phyloP scores from a whole-genome alignment of 1,284 basidiomycete genomes.

The Fomitopsis schrenkii region DNA sequence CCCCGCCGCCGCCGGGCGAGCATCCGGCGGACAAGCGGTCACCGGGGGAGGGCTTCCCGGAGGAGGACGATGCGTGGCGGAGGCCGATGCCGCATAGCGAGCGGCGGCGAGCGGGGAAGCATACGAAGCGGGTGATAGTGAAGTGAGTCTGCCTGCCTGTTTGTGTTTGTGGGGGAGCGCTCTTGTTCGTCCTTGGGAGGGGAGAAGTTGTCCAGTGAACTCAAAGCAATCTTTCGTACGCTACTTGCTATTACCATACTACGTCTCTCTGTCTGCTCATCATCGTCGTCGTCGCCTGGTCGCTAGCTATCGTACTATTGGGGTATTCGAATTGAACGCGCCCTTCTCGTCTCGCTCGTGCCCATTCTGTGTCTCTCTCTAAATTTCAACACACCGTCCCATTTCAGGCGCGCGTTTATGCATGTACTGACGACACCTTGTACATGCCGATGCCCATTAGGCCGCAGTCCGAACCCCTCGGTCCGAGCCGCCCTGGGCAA shows the following conservation, averaged over 20 bases:
- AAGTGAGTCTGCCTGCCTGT: not conserved
- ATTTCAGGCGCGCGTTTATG: too few relatives aligned
- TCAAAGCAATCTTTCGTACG: not conserved
- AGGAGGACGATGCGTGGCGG: slow-evolving; percentile 62
- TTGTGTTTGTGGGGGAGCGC: not conserved
- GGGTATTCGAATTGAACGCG: not conserved
- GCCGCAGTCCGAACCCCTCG: too few relatives aligned
- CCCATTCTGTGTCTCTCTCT: not conserved
- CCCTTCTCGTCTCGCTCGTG: not conserved
- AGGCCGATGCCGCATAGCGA: slow-evolving; percentile 63
- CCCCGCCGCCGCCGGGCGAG: not conserved
- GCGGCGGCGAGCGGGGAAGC: slow-evolving; percentile 68
- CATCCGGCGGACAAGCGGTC: not conserved
- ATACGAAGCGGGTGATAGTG: slow-evolving; percentile 40
- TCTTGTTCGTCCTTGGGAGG: not conserved
- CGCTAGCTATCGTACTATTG: not conserved
- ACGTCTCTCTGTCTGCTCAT: not conserved
- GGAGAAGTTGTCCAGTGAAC: not conserved
- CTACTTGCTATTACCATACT: not conserved
- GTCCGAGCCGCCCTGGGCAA: too few relatives aligned
- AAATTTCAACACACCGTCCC: not conserved
- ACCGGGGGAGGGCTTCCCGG: slow-evolving; percentile 18
- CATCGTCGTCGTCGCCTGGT: not conserved
- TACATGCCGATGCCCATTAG: too few relatives aligned
- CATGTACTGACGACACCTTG: too few relatives aligned